Evolutionary conservation across 2,329 filamentous ascomycete genomes (phyloP).

Genomic region (Monosporascus sp.): DNA sequence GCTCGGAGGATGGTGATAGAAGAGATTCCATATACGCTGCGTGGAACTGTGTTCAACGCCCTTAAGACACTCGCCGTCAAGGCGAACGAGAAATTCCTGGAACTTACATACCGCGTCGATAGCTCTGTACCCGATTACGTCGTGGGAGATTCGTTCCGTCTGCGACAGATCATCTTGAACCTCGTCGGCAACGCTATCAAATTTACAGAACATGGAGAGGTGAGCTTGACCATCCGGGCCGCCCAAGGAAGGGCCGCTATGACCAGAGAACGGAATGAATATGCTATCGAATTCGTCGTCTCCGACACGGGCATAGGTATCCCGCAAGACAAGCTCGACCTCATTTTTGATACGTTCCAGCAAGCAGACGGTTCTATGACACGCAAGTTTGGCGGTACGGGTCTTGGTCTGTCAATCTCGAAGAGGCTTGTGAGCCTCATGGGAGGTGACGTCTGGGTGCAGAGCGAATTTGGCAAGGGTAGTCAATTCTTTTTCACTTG

Average conservation of each 20-base stretch:
- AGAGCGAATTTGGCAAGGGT: conserved; percentile 83
- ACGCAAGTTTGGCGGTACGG: conserved; percentile 90
- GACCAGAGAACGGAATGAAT: conserved; percentile 66
- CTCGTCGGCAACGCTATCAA: conserved; percentile 98
- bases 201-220: conserved; percentile 94
- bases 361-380: conserved; percentile 97
- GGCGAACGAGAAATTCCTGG: conserved; percentile 91
- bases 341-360: conserved; percentile 99
- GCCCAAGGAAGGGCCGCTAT: conserved; percentile 50
- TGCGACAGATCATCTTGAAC: conserved; percentile 95
- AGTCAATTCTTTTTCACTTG: conserved; percentile 97
- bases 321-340: conserved; percentile 85
- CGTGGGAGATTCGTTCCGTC: conserved; percentile 90
- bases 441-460: conserved; percentile 95
- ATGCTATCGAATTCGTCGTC: conserved; percentile 92
- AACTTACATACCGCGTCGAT: conserved; percentile 89
- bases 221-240: conserved; percentile 83
- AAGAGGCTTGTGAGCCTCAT: conserved; percentile 92
- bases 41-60: conserved; percentile 93
- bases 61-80: conserved; percentile 95
- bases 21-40: conserved; percentile 91
- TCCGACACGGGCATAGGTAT: conserved; percentile 97
- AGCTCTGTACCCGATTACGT: conserved; percentile 92
- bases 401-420: conserved; percentile 89
- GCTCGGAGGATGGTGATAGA: conserved; percentile 98